Conservation (phyloP, 1,284 basidiomycete species). For the Papiliotrema terrestris region DNA sequence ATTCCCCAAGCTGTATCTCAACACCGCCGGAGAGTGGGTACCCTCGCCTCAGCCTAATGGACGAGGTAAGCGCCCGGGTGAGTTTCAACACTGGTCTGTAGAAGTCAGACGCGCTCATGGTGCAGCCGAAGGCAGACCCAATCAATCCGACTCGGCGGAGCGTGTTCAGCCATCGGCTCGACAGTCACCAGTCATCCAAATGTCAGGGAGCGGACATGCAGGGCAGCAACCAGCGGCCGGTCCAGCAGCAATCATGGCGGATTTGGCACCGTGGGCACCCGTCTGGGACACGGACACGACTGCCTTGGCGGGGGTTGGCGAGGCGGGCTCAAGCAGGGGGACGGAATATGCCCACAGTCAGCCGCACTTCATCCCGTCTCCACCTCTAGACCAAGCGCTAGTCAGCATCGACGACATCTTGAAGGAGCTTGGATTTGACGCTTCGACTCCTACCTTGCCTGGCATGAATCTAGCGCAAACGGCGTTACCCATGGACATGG, state of each 20-base stretch:
- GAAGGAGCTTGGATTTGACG: neutral
- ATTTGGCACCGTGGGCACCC: neutral
- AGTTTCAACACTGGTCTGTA: neutral
- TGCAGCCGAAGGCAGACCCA: too few species aligned
- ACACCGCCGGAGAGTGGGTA: slow-evolving; percentile 20
- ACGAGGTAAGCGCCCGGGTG: slow-evolving; percentile 17
- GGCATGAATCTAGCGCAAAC: neutral
- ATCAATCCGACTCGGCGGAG: too few species aligned
- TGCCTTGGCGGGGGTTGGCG: too few species aligned
- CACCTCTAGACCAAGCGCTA: too few species aligned
- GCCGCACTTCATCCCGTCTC: too few species aligned
- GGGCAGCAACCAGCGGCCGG: neutral
- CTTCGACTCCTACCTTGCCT: neutral
- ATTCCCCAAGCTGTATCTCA: slow-evolving; percentile 21
- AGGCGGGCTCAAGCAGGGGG: too few species aligned
- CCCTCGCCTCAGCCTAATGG: slow-evolving; percentile 25
- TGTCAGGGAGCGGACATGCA: too few species aligned
- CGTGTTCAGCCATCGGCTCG: too few species aligned
- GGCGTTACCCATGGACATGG: neutral
- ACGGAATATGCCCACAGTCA: too few species aligned
- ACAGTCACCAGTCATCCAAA: too few species aligned
- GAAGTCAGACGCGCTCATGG: neutral
- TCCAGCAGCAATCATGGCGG: neutral
- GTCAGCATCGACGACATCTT: neutral
- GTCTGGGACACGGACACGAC: neutral